Conservation (phyloP, 2,329 filamentous ascomycete genomes). For the Scytalidium lignicola region DNA sequence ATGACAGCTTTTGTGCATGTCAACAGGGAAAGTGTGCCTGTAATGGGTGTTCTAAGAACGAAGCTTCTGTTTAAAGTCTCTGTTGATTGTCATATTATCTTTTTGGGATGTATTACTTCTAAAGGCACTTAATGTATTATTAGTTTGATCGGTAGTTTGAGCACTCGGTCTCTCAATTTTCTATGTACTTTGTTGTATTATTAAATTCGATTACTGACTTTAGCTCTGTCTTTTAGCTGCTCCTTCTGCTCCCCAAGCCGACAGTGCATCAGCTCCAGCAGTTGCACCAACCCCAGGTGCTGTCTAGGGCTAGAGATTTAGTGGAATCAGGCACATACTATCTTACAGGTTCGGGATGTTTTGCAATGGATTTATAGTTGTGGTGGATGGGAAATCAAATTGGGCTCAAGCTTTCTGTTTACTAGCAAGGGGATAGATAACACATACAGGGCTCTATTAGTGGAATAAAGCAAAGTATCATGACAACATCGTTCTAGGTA, state of each 20-base stretch:
- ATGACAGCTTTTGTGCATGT: constrained; percentile 33
- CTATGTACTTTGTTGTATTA: background rate
- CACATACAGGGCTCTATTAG: background rate
- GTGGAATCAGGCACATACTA: constrained; percentile 2
- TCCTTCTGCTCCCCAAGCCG: constrained; percentile 14
- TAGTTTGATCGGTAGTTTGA: no score
- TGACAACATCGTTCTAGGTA: no score
- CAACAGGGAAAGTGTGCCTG: constrained; percentile 39
- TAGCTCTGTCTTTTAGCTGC: constrained; percentile 12
- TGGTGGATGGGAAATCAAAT: no score
- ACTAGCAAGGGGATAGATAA: background rate
- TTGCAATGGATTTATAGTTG: no score
- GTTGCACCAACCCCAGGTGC: constrained; percentile 19
- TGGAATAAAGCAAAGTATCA: no score
- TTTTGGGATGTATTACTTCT: constrained; percentile 10
- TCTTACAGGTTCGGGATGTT: constrained; percentile 1
- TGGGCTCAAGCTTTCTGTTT: no score
- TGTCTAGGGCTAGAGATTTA: constrained; percentile 15
- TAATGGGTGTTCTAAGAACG: constrained; percentile 37
- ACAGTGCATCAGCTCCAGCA: constrained; percentile 15
- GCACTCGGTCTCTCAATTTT: constrained; percentile 4
- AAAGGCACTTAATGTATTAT: no score
- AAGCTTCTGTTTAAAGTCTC: constrained; percentile 20
- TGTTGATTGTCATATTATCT: constrained; percentile 6
- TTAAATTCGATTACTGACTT: constrained; percentile 16